Evolutionary conservation across 2,329 filamentous ascomycete genomes (phyloP).

Genomic region (Penicillium fuscoglaucum): DNA sequence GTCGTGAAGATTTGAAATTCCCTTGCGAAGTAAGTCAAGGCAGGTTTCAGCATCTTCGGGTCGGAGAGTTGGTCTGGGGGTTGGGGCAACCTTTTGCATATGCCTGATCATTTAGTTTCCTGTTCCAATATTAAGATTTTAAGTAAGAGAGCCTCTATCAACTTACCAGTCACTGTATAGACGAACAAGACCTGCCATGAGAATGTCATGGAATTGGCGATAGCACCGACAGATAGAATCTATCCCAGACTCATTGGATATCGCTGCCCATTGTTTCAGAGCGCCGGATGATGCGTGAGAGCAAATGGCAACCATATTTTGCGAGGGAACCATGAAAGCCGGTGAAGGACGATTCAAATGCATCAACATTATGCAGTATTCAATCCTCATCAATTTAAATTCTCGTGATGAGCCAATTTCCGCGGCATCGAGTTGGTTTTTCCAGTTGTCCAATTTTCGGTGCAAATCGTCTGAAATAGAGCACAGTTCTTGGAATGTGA

Average conservation of each 20-base stretch:
- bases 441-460: too few species aligned
- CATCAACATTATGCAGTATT: neutral
- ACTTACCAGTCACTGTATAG: neutral
- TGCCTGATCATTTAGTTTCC: neutral
- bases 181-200: neutral
- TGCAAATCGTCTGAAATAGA: too few species aligned
- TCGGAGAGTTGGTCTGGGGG: neutral
- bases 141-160: neutral
- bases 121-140: neutral
- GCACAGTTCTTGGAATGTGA: too few species aligned
- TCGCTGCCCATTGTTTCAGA: too few species aligned
- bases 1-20: neutral
- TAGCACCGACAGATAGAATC: too few species aligned
- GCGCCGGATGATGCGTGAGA: too few species aligned
- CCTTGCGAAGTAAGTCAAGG: neutral
- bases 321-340: too few species aligned
- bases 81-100: neutral
- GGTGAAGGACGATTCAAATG: neutral
- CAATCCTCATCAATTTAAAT: too few species aligned
- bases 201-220: neutral
- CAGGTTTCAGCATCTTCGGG: neutral
- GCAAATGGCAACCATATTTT: too few species aligned
- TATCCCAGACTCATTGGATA: too few species aligned
- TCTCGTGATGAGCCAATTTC: too few species aligned
- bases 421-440: too few species aligned